These are phyloP conservation scores for Forsythia viridissima DNA, from an alignment of 257 asterid species.

Conservation along the genomic window DNA sequence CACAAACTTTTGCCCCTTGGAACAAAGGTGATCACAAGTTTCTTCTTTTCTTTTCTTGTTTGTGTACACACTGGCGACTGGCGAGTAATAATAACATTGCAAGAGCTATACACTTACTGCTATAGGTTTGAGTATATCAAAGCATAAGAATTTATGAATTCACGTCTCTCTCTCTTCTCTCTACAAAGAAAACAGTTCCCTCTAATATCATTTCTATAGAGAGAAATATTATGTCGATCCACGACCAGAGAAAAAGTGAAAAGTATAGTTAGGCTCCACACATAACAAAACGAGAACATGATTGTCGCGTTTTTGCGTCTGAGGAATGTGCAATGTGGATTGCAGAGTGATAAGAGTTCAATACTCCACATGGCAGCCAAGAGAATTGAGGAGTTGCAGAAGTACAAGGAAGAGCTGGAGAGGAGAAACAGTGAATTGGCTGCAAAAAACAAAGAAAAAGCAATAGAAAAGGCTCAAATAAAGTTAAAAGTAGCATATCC, in stretches of 20 bases:
- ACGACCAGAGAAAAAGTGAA: too few species aligned
- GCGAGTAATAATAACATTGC: too few species aligned
- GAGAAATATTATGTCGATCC: too few species aligned
- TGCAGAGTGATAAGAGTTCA: conserved; percentile 51
- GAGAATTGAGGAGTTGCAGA: conserved; percentile 34
- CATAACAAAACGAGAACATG: too few species aligned
- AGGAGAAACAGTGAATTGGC: conserved; percentile 31
- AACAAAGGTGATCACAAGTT: conserved; percentile 43
- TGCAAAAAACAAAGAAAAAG: background rate
- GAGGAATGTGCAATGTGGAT: background rate
- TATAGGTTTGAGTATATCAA: too few species aligned
- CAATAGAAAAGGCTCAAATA: conserved; percentile 31
- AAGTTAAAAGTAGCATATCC: conserved; percentile 41
- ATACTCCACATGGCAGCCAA: conserved; percentile 44
- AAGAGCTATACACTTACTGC: too few species aligned
- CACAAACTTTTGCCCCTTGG: conserved; percentile 45
- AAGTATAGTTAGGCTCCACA: too few species aligned
- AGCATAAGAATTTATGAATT: too few species aligned
- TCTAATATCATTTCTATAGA: too few species aligned
- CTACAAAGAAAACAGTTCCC: too few species aligned
- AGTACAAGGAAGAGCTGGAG: conserved; percentile 22
- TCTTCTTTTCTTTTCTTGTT: background rate
- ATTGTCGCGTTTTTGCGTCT: background rate
- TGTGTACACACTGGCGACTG: too few species aligned
- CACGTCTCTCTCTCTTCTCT: too few species aligned